Percentiles rank a stretch among this genome's conserved stretches.
These are phyloP conservation scores for Aspergillus funiculosus DNA, from an alignment of 495 filamentous ascomycete species.

Conservation along the genomic window DNA sequence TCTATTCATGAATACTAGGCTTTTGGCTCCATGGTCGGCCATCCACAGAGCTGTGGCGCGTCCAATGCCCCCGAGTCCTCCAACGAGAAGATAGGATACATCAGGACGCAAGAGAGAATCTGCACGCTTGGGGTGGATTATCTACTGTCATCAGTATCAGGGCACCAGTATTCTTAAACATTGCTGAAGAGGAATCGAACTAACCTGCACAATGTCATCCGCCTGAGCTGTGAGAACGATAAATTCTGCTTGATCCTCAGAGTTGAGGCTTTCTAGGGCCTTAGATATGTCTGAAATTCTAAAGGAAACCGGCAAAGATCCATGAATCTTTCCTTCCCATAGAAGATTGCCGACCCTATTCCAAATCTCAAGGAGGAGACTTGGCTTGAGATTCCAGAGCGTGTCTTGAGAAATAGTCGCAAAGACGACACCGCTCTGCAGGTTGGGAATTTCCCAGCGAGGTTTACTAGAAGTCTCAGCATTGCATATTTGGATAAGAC, in stretches of 20 bases:
- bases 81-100: conserved; percentile 39
- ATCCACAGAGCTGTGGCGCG: conserved; percentile 53
- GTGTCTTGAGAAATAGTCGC: background rate
- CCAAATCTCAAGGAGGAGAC: conserved; percentile 4
- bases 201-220: background rate
- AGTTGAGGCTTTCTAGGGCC: background rate
- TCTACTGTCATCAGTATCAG: background rate
- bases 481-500: conserved; percentile 38
- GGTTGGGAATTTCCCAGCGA: background rate
- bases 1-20: conserved; percentile 46
- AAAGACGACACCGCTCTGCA: background rate
- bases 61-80: conserved; percentile 55
- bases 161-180: background rate
- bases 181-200: background rate
- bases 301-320: background rate
- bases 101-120: background rate
- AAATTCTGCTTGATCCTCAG: background rate
- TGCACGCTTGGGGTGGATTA: background rate
- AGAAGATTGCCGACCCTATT: background rate
- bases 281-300: background rate
- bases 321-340: background rate
- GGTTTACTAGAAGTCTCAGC: background rate
- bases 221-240: background rate
- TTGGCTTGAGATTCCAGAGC: background rate
- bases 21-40: conserved; percentile 49